phyloP scores from a whole-genome alignment of 371 early-diverging fungal genomes.

The Batkoa obscura region DNA sequence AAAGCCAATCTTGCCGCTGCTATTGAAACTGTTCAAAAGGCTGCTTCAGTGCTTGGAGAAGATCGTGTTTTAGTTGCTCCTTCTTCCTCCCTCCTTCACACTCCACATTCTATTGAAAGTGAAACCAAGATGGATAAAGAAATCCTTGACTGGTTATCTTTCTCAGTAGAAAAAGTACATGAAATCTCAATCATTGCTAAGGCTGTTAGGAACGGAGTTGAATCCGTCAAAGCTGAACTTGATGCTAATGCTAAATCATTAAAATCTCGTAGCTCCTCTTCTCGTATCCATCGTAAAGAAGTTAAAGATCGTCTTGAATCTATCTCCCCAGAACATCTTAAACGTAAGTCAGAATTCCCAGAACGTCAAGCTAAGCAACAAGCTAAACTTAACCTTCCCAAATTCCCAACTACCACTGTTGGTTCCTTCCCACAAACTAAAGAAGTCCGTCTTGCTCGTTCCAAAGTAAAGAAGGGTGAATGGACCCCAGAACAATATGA shows the following conservation, averaged over 20 bases:
- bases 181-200: conserved; percentile 58
- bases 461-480: conserved; percentile 70
- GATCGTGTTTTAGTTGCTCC: conserved; percentile 66
- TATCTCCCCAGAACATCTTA: conserved; percentile 49
- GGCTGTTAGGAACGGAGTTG: conserved; percentile 41
- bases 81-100: conserved; percentile 82
- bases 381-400: conserved; percentile 60
- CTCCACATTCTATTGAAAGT: conserved; percentile 68
- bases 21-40: conserved; percentile 41
- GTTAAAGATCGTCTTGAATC: conserved; percentile 58
- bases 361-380: conserved; percentile 58
- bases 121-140: conserved; percentile 66
- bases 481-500: conserved; percentile 49
- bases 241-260: conserved; percentile 51
- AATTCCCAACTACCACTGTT: conserved; percentile 92
- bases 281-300: conserved; percentile 57
- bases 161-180: conserved; percentile 76
- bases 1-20: conserved; percentile 65
- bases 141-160: conserved; percentile 78
- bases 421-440: conserved; percentile 97
- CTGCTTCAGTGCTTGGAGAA: conserved; percentile 37
- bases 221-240: conserved; percentile 44
- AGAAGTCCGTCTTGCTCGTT: conserved; percentile 81
- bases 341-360: conserved; percentile 51
- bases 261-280: conserved; percentile 52